These are phyloP conservation scores for Calonectria pseudoreteaudii DNA, from an alignment of 2,329 filamentous ascomycete species.

Conservation along the genomic window DNA sequence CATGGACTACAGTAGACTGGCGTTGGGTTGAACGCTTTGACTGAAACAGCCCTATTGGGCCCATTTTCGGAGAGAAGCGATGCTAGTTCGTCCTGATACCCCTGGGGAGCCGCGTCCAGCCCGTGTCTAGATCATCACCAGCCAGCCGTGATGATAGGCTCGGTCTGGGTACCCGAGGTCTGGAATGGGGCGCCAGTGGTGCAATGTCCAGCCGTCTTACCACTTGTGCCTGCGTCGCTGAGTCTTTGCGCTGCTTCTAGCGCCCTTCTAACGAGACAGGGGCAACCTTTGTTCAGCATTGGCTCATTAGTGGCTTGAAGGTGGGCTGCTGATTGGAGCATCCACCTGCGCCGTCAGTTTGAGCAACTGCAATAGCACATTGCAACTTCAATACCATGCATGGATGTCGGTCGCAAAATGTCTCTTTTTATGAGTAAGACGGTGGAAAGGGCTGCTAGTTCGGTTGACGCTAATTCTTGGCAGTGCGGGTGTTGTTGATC, in stretches of 20 bases:
- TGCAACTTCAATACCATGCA: not conserved
- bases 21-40: not conserved
- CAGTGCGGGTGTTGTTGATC: not conserved
- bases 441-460: not conserved
- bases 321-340: not conserved
- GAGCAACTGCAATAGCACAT: not conserved
- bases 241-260: not conserved
- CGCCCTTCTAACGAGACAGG: not conserved
- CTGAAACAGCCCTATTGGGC: not conserved
- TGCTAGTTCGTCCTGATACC: not conserved
- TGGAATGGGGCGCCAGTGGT: not conserved
- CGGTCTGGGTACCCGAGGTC: slow-evolving; percentile 1
- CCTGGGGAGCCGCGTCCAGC: not conserved
- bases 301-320: slow-evolving; percentile 8
- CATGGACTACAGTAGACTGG: not conserved
- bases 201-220: slow-evolving; percentile 5
- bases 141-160: not conserved
- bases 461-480: not conserved
- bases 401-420: not conserved
- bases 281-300: not conserved
- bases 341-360: not conserved
- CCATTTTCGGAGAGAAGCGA: not conserved
- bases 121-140: not conserved
- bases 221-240: not conserved
- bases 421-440: not conserved